Evolutionary conservation across 495 filamentous ascomycete species (phyloP), one percentile per base, ranked within the genome.

Genomic region (Barbatosphaeria neglecta): DNA sequence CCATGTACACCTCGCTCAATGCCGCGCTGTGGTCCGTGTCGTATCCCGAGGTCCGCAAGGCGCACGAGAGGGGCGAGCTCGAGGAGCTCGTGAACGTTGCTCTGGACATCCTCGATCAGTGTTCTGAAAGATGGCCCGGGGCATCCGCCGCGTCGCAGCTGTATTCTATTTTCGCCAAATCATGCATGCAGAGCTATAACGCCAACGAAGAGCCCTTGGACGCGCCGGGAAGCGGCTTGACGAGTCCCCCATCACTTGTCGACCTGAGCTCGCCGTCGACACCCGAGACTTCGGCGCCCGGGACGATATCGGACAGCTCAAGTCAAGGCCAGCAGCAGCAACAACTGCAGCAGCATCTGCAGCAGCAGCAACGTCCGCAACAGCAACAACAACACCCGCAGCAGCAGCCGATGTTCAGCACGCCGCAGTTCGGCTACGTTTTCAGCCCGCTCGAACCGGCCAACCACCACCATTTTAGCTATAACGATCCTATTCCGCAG

Each of bases 21-120:
- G 87, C 84, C 19, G 74, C 94, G 27, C 76, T 97, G 2, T 97
- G 90, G 90, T 73, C 82, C 7, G 73, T 93, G 19, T 90, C 86
- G 3, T 93, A 90, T 56, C 75, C 82, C 11, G 86, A 90, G 46
- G 77, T 95, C 39, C 84, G 90, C 19, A 69, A 69, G 39, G 64
- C 76, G 22, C 80, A 94, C 60, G 55, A 67, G 13, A 76, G 77
- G 20, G 80, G 84, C 33, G 80, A 89, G 53, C 78, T 93, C 10
- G 78, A 87, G 57, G 65, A 73, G 22, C 72, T 86, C 46, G 71
- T 93, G 18, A 70, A 80, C 22, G 74, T 77, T 27, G 84, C 84
- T 4, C 58, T 95, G 24, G 82, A 90, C 45, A 77, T 81, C 13
- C 83, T 97, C 43, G 65, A 76, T 18, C 76, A 78, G 40, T 82